Percentiles rank a stretch among this genome's conserved stretches.
Conservation (phyloP, 2,329 filamentous ascomycete species). For the Fusarium brachygibbosum region DNA sequence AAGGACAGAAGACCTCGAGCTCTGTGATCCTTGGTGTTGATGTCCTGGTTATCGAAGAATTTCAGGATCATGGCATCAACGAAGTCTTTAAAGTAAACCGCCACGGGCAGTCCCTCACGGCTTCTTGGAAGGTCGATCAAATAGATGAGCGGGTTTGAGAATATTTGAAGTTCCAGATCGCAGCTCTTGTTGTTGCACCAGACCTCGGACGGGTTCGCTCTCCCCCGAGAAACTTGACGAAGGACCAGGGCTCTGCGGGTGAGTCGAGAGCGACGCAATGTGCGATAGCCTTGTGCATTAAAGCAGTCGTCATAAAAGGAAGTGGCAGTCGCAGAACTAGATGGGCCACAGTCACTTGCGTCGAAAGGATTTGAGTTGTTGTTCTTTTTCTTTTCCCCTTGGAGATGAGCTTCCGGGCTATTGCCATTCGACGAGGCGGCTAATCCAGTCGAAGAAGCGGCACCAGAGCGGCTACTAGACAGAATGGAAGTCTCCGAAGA, state of each 20-base stretch:
- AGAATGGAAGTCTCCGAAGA: neutral
- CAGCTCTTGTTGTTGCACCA: constrained; percentile 43
- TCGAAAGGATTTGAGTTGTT: neutral
- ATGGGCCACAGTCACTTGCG: neutral
- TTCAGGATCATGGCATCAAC: constrained; percentile 25
- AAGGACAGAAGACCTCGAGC: constrained; percentile 41
- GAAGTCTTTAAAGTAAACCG: constrained; percentile 41
- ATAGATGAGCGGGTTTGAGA: constrained; percentile 21
- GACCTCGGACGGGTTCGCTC: constrained; percentile 27
- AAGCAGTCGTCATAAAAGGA: neutral
- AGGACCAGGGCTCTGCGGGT: constrained; percentile 29
- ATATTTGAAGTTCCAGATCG: constrained; percentile 14
- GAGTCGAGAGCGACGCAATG: constrained; percentile 29
- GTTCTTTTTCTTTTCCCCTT: neutral
- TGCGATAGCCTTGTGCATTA: constrained; percentile 10
- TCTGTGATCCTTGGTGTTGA: constrained; percentile 28
- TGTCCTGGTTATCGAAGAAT: constrained; percentile 21
- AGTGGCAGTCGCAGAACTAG: neutral
- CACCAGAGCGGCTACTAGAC: neutral
- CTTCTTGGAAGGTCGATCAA: constrained; percentile 20
- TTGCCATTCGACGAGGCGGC: neutral
- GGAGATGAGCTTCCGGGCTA: neutral
- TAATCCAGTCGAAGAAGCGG: neutral
- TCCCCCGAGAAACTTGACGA: constrained; percentile 40
- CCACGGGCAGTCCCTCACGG: constrained; percentile 12